phyloP scores from a whole-genome alignment of 2,329 filamentous ascomycete genomes.

The Penicillium sp. region DNA sequence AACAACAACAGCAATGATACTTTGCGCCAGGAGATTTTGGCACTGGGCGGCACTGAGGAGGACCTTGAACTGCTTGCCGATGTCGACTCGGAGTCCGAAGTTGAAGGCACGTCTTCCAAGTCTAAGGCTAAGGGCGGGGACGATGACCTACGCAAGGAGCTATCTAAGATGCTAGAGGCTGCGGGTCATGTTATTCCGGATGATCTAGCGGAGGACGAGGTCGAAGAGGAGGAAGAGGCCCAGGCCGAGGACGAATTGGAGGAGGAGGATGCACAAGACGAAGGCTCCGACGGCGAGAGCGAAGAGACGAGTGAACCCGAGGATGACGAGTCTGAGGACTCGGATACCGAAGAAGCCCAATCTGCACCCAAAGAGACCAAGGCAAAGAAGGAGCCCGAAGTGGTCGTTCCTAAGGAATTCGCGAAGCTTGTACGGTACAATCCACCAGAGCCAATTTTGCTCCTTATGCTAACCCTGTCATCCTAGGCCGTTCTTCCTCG shows the following conservation, averaged over 20 bases:
- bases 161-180: slow-evolving; percentile 39
- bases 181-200: slow-evolving; percentile 41
- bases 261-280: slow-evolving; percentile 39
- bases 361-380: slow-evolving; percentile 12
- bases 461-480: slow-evolving; percentile 18
- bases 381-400: slow-evolving; percentile 20
- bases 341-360: slow-evolving; percentile 33
- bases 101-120: slow-evolving; percentile 40
- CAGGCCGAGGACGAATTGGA: slow-evolving; percentile 36
- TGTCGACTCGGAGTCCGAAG: slow-evolving; percentile 50
- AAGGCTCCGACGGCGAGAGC: slow-evolving; percentile 34
- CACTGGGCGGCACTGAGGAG: slow-evolving; percentile 53
- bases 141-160: slow-evolving; percentile 45
- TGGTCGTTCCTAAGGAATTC: slow-evolving; percentile 38
- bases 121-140: slow-evolving; percentile 28
- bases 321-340: slow-evolving; percentile 32
- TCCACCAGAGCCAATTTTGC: neutral
- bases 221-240: slow-evolving; percentile 30
- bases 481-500: slow-evolving; percentile 60
- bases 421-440: slow-evolving; percentile 35
- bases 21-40: slow-evolving; percentile 48
- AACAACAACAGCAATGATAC: slow-evolving; percentile 31
- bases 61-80: slow-evolving; percentile 50
- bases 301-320: slow-evolving; percentile 25
- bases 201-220: slow-evolving; percentile 35